Conservation (phyloP, 2,329 filamentous ascomycete species). For the Graphiopsis chlorocephala region DNA sequence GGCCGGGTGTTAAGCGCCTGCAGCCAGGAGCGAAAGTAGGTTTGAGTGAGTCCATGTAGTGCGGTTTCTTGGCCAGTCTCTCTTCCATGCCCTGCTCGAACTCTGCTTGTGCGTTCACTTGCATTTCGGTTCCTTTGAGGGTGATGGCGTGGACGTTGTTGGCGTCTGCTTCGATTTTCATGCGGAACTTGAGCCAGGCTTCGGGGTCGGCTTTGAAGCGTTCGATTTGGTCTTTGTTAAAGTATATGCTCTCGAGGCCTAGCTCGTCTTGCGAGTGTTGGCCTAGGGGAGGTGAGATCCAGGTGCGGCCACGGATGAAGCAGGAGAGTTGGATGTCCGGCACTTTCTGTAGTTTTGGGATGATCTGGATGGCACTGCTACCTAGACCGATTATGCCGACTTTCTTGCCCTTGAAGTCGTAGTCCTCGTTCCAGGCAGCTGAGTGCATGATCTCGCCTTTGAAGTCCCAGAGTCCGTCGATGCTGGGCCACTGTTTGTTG, state of each 20-base stretch:
- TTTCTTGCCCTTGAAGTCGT: constrained; percentile 26
- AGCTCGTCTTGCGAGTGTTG: constrained; percentile 32
- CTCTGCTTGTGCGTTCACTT: constrained; percentile 35
- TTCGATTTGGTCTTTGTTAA: constrained; percentile 44
- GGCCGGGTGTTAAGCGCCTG: constrained; percentile 49
- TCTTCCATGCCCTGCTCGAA: constrained; percentile 44
- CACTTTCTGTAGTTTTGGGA: constrained; percentile 38
- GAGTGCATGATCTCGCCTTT: constrained; percentile 55
- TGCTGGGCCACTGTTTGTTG: constrained; percentile 52
- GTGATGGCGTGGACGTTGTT: constrained; percentile 52
- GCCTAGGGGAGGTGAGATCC: constrained; percentile 59
- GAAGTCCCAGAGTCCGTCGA: constrained; percentile 53
- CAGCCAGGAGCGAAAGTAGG: constrained; percentile 48
- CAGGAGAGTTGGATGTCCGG: constrained; percentile 52
- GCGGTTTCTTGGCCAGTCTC: constrained; percentile 36
- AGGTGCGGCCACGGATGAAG: constrained; percentile 63
- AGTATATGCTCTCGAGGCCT: constrained; percentile 37
- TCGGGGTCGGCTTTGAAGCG: constrained; percentile 58
- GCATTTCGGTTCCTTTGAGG: constrained; percentile 39
- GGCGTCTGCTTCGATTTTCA: constrained; percentile 52
- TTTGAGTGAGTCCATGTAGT: constrained; percentile 42
- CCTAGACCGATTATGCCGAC: constrained; percentile 23
- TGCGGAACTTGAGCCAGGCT: constrained; percentile 52
- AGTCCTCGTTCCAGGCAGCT: constrained; percentile 52
- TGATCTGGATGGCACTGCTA: constrained; percentile 41